Conservation (phyloP, 1,139 yeast species). For the Nakaseomyces delphensis region DNA sequence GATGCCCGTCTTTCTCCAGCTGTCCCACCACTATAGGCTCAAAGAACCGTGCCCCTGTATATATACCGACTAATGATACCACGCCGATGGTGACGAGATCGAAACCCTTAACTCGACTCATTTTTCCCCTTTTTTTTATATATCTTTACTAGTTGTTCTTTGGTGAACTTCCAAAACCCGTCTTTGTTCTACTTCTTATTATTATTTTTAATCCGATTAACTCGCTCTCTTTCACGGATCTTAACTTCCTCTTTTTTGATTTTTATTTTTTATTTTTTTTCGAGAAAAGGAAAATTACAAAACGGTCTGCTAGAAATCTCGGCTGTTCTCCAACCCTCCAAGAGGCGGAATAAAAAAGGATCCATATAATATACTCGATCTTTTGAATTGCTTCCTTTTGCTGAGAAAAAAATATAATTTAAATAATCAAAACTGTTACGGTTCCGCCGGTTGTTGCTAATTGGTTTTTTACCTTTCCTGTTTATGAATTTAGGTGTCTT, state of each 20-base stretch:
- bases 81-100: conserved; percentile 32
- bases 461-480: neutral
- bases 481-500: conserved; percentile 3
- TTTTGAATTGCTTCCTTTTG: too few relatives aligned
- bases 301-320: too few relatives aligned
- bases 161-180: too few relatives aligned
- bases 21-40: conserved; percentile 66
- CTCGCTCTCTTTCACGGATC: conserved; percentile 5
- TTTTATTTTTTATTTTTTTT: conserved; percentile 8
- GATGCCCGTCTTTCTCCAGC: conserved; percentile 56
- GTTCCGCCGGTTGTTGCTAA: neutral
- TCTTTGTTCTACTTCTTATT: neutral
- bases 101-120: conserved; percentile 33
- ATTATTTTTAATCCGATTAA: neutral
- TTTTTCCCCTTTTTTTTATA: conserved; percentile 8
- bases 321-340: too few relatives aligned
- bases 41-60: conserved; percentile 57
- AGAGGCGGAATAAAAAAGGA: neutral
- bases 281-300: too few relatives aligned
- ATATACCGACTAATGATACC: conserved; percentile 36
- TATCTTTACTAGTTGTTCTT: neutral
- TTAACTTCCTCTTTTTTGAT: neutral
- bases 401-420: neutral
- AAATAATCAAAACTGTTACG: conserved; percentile 2
- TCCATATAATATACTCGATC: too few relatives aligned